phyloP scores from a whole-genome alignment of 345 rosid species.

The Eucalyptus regnans region DNA sequence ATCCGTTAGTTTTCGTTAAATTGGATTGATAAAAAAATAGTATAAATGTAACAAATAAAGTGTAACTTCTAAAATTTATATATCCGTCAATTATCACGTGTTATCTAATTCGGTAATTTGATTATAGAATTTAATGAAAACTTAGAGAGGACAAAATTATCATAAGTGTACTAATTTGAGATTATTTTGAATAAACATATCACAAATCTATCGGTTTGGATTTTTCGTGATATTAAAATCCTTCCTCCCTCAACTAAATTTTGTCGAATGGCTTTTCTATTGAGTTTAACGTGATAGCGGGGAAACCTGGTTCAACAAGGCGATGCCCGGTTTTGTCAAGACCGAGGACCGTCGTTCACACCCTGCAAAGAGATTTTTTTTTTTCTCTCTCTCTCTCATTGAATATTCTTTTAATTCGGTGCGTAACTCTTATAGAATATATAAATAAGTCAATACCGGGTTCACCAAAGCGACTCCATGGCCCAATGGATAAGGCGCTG shows the following conservation, averaged over 20 bases:
- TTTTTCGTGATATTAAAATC: too few species aligned
- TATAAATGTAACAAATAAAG: too few species aligned
- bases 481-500: conserved; percentile 97
- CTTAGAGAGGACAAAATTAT: rapidly evolving
- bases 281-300: not conserved
- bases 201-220: rapidly evolving
- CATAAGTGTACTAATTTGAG: rapidly evolving
- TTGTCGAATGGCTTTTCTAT: not conserved
- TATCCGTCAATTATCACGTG: rapidly evolving
- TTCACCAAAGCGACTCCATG: conserved; percentile 8
- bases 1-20: rapidly evolving
- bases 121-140: too few species aligned
- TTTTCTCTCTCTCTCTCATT: not conserved
- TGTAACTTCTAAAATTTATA: rapidly evolving
- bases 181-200: too few species aligned
- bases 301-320: not conserved
- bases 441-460: rapidly evolving
- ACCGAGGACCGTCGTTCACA: not conserved
- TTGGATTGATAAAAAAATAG: rapidly evolving
- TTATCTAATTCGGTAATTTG: rapidly evolving
- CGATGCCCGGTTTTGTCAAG: not conserved
- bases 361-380: not conserved
- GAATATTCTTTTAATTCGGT: not conserved
- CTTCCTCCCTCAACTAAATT: too few species aligned
- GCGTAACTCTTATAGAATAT: rapidly evolving